Percentiles rank a stretch among this genome's conserved stretches.
Conservation (phyloP, 345 rosid species). For the Sonneratia alba region DNA sequence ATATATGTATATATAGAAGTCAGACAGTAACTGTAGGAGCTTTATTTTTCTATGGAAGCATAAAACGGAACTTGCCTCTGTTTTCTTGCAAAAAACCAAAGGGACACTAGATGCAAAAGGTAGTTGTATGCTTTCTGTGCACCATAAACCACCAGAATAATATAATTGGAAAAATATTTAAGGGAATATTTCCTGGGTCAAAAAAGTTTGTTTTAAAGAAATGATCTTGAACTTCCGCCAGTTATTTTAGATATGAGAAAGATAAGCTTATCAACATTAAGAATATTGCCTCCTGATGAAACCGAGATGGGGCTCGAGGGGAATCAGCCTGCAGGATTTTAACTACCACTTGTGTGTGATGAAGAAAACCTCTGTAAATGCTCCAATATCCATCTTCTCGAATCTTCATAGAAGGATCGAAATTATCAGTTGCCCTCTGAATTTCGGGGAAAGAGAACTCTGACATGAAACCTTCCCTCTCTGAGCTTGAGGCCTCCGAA, state of each 20-base stretch:
- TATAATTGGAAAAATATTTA: too few species aligned
- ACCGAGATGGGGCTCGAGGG: conserved; percentile 12
- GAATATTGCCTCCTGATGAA: conserved; percentile 26
- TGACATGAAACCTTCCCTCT: conserved; percentile 10
- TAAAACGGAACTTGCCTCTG: background rate
- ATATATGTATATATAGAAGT: too few species aligned
- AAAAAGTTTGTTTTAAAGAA: too few species aligned
- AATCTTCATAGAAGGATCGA: conserved; percentile 20
- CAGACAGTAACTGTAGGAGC: too few species aligned
- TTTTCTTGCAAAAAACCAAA: too few species aligned
- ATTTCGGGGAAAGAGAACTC: conserved; percentile 25
- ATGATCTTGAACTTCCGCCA: too few species aligned
- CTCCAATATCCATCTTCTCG: conserved; percentile 23
- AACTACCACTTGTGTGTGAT: conserved; percentile 28
- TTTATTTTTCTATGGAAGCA: too few species aligned
- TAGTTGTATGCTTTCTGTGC: too few species aligned
- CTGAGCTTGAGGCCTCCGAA: conserved; percentile 15
- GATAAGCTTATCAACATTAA: background rate
- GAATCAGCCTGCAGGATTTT: conserved; percentile 22
- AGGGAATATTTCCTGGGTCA: too few species aligned
- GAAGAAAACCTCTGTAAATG: conserved; percentile 30
- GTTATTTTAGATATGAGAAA: too few species aligned
- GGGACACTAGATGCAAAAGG: too few species aligned
- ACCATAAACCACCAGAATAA: too few species aligned
- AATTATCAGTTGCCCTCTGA: conserved; percentile 24